Percentiles rank a stretch among this genome's conserved stretches.
Conservation (phyloP, 805 yeast species). For the Saccharomycopsis schoenii region DNA sequence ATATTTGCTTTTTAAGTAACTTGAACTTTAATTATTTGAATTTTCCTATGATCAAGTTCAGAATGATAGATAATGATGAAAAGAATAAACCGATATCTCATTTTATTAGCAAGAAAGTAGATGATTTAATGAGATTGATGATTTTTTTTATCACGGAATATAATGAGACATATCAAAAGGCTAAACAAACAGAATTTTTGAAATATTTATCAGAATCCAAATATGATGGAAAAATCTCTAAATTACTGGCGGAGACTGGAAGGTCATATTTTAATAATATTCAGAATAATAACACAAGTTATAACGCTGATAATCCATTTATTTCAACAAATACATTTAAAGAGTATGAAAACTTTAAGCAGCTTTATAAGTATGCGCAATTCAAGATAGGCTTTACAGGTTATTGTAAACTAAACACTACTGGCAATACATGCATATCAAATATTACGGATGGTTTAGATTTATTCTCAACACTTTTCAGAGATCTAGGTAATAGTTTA, state of each 20-base stretch:
- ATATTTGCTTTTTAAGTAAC: background rate
- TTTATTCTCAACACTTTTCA: conserved; percentile 26
- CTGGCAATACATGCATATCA: conserved; percentile 18
- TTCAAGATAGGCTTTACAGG: conserved; percentile 27
- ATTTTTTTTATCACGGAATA: background rate
- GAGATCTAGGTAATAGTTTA: conserved; percentile 28
- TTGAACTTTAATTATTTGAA: background rate
- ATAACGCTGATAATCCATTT: background rate
- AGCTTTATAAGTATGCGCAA: conserved; percentile 23
- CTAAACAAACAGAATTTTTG: background rate
- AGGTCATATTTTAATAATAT: background rate
- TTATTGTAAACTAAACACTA: conserved; percentile 24
- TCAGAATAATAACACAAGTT: background rate
- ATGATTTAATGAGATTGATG: background rate
- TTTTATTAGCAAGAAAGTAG: background rate
- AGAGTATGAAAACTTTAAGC: background rate
- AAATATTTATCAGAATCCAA: background rate
- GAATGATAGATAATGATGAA: background rate
- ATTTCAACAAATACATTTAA: background rate
- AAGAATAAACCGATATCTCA: background rate
- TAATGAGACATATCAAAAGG: background rate
- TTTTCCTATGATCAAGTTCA: background rate
- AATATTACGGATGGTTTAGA: conserved; percentile 27
- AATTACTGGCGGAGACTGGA: background rate
- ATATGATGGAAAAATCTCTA: background rate